phyloP scores from a whole-genome alignment of 1,284 basidiomycete genomes.

The Golubevia pallescens region DNA sequence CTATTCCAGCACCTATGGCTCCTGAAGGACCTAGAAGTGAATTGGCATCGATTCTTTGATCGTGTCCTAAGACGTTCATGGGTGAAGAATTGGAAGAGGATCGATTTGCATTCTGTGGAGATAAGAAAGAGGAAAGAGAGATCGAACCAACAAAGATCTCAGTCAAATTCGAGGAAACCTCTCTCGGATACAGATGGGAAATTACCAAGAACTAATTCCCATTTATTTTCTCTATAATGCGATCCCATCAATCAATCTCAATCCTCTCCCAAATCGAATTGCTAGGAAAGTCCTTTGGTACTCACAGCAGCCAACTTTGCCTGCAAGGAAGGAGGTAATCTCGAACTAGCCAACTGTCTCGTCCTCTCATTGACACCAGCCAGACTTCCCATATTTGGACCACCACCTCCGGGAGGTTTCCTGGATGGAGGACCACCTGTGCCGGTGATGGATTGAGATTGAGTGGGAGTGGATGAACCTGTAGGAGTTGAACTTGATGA shows the following conservation, averaged over 20 bases:
- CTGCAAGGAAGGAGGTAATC: conserved; percentile 79
- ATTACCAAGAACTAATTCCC: not conserved
- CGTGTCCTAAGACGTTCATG: conserved; percentile 29
- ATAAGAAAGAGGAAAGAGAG: not conserved
- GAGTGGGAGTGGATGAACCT: too few relatives aligned
- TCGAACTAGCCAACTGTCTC: conserved; percentile 42
- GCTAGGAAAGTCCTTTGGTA: too few relatives aligned
- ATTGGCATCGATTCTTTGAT: conserved; percentile 43
- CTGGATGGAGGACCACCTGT: too few relatives aligned
- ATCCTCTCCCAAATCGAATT: too few relatives aligned
- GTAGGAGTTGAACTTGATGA: too few relatives aligned
- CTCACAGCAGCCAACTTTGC: conserved; percentile 87
- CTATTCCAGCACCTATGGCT: conserved; percentile 1
- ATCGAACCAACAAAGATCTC: not conserved
- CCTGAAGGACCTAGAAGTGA: conserved; percentile 21
- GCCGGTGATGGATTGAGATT: too few relatives aligned
- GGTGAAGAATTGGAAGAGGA: conserved; percentile 13
- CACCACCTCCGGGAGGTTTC: too few relatives aligned
- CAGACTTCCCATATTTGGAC: conserved; percentile 3
- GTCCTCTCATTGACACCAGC: conserved; percentile 27
- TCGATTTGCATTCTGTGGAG: conserved; percentile 27
- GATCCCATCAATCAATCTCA: too few relatives aligned
- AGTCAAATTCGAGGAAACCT: not conserved
- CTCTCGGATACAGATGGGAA: not conserved
- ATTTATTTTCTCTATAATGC: too few relatives aligned